These are phyloP conservation scores for Cladosporium austrohemisphaericum DNA, from an alignment of 2,329 filamentous ascomycete species.

Conservation along the genomic window DNA sequence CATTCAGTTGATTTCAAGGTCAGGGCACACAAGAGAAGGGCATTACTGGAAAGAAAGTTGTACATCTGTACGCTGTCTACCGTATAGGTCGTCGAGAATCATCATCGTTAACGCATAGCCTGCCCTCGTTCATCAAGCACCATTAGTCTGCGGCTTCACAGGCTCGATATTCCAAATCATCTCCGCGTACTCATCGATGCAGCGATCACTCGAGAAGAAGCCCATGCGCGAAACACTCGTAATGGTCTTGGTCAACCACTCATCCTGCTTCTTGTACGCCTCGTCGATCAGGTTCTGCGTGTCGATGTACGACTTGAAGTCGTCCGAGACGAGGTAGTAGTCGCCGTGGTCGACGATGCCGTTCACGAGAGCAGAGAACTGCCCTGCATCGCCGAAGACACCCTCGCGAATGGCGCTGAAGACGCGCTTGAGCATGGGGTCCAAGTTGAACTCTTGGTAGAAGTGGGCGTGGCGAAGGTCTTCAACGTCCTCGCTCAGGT, in stretches of 20 bases:
- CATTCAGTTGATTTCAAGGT: too few species aligned
- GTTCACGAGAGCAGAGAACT: slow-evolving; percentile 78
- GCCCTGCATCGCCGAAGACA: slow-evolving; percentile 72
- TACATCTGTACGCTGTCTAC: background rate
- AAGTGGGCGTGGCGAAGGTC: slow-evolving; percentile 87
- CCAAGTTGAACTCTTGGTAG: slow-evolving; percentile 75
- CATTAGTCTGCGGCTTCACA: slow-evolving; percentile 36
- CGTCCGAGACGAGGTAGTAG: slow-evolving; percentile 95
- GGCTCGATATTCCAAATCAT: slow-evolving; percentile 97
- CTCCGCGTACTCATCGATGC: slow-evolving; percentile 96
- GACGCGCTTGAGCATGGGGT: slow-evolving; percentile 72
- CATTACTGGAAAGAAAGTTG: background rate
- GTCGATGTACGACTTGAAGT: slow-evolving; percentile 91
- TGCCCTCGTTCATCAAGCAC: slow-evolving; percentile 1
- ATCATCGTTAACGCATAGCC: background rate
- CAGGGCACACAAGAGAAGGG: too few species aligned
- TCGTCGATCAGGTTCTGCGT: slow-evolving; percentile 89
- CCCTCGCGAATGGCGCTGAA: slow-evolving; percentile 78
- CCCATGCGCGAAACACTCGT: slow-evolving; percentile 88
- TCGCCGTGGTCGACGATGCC: slow-evolving; percentile 90
- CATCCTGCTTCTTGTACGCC: slow-evolving; percentile 85
- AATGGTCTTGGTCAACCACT: slow-evolving; percentile 89
- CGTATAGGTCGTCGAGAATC: background rate
- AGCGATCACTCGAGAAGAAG: slow-evolving; percentile 92
- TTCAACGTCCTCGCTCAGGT: slow-evolving; percentile 92